Evolutionary conservation across 192 early-diverging fungal genomes (phyloP).

Genomic region (Mycoemilia scoparia): DNA sequence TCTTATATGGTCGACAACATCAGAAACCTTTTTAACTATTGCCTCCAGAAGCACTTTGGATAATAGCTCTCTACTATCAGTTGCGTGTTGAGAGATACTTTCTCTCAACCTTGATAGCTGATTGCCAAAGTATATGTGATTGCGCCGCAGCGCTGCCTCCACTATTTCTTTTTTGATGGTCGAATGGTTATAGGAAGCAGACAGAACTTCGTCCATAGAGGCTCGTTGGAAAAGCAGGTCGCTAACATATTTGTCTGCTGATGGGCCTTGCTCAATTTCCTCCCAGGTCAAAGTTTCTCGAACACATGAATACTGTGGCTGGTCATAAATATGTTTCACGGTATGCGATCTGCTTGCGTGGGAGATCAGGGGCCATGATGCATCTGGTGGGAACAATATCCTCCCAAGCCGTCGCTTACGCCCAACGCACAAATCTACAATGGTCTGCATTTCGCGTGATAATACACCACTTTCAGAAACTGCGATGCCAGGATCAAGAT

Average conservation of each 20-base stretch:
- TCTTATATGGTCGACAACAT: conserved; percentile 21
- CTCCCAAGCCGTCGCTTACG: conserved; percentile 26
- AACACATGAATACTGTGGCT: conserved; percentile 35
- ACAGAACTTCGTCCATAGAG: conserved; percentile 51
- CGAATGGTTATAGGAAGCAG: conserved; percentile 33
- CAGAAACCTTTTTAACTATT: conserved; percentile 18
- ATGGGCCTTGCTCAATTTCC: conserved; percentile 25
- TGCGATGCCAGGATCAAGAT: conserved; percentile 22
- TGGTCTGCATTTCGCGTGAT: conserved; percentile 19
- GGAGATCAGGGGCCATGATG: conserved; percentile 62
- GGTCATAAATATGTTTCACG: conserved; percentile 19
- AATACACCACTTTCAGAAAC: conserved; percentile 25
- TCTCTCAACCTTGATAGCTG: conserved; percentile 3
- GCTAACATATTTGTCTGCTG: conserved; percentile 36
- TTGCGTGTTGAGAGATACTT: neutral
- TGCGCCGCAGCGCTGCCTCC: conserved; percentile 21
- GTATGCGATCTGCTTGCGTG: conserved; percentile 30
- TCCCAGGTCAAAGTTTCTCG: conserved; percentile 41
- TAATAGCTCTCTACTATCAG: neutral
- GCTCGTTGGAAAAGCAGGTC: conserved; percentile 57
- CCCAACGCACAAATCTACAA: conserved; percentile 24
- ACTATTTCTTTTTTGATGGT: conserved; percentile 19
- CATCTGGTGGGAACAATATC: conserved; percentile 35
- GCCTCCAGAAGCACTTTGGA: conserved; percentile 20
- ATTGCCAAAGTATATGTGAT: conserved; percentile 21